Conservation (phyloP, 805 yeast species). For the Candida pini region DNA sequence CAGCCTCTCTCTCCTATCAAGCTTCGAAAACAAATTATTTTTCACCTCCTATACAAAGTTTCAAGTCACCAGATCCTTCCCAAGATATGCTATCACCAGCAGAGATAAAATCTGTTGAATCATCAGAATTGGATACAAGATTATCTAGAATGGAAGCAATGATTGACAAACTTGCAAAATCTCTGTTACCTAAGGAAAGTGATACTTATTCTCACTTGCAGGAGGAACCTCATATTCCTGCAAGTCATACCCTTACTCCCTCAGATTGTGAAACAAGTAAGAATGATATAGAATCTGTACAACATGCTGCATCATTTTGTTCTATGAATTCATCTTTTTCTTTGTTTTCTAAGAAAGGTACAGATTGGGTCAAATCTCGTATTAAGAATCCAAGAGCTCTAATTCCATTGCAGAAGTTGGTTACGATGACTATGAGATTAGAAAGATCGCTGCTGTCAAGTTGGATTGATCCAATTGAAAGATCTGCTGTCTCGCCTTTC, state of each 20-base stretch:
- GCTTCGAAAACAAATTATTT: too few relatives aligned
- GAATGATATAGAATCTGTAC: background rate
- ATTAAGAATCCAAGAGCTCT: constrained; percentile 13
- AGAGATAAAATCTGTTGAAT: constrained; percentile 3
- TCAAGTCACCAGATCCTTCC: background rate
- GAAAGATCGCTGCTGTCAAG: constrained; percentile 16
- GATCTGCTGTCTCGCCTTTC: constrained; percentile 20
- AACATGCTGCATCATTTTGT: too few relatives aligned
- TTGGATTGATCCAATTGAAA: constrained; percentile 33
- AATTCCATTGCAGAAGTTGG: constrained; percentile 21
- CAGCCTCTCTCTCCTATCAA: background rate
- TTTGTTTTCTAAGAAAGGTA: constrained; percentile 35
- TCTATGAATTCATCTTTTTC: constrained; percentile 36
- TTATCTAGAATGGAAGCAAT: constrained; percentile 30
- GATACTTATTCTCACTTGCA: too few relatives aligned
- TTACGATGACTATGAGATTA: constrained; percentile 11
- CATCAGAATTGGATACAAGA: constrained; percentile 24
- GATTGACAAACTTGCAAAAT: constrained; percentile 23
- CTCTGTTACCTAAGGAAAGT: constrained; percentile 12
- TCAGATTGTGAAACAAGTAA: too few relatives aligned
- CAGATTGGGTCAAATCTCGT: constrained; percentile 32
- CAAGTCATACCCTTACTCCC: too few relatives aligned
- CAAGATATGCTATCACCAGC: background rate
- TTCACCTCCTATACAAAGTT: too few relatives aligned
- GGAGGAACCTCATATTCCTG: too few relatives aligned